Percentiles rank a stretch among this genome's conserved stretches.
Conservation (phyloP, 352 stramenopile genomes). For the Phytophthora brassicae region DNA sequence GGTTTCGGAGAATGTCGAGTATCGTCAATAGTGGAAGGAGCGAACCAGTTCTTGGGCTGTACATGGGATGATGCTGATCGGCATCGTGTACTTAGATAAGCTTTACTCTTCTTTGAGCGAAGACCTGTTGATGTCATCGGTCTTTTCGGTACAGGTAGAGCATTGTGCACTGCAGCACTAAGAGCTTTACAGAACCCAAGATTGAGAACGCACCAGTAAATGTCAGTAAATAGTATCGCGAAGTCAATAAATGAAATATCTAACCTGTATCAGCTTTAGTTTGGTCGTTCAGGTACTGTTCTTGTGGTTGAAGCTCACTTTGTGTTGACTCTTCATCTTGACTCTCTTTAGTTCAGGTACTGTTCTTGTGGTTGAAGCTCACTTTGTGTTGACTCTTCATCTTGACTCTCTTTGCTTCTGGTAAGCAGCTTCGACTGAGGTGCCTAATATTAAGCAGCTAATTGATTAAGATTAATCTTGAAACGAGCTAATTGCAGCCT, state of each 20-base stretch:
- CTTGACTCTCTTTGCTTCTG: not conserved
- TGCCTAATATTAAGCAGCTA: not conserved
- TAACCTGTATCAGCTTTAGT: constrained; percentile 10
- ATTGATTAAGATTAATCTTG: not conserved
- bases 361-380: constrained; percentile 2
- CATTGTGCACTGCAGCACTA: constrained; percentile 22
- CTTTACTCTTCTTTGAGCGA: constrained; percentile 21
- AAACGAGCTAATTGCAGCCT: not conserved
- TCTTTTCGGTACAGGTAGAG: constrained; percentile 22
- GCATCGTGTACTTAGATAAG: constrained; percentile 10
- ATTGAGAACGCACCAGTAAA: not conserved
- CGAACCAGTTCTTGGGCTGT: constrained; percentile 31
- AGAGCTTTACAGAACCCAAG: not conserved
- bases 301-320: not conserved
- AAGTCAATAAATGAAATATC: not conserved
- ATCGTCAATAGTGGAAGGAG: constrained; percentile 2
- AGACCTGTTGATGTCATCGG: constrained; percentile 17
- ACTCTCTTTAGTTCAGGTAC: not conserved
- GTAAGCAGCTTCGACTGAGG: constrained; percentile 18
- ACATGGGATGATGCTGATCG: constrained; percentile 14
- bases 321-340: not conserved
- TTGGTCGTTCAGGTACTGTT: constrained; percentile 14
- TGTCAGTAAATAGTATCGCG: not conserved
- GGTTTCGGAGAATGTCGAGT: not conserved
- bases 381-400: not conserved